Percentiles rank a stretch among this genome's conserved stretches.
Evolutionary conservation across 495 filamentous ascomycete species (phyloP).

Genomic region (Penicillium paxilli): DNA sequence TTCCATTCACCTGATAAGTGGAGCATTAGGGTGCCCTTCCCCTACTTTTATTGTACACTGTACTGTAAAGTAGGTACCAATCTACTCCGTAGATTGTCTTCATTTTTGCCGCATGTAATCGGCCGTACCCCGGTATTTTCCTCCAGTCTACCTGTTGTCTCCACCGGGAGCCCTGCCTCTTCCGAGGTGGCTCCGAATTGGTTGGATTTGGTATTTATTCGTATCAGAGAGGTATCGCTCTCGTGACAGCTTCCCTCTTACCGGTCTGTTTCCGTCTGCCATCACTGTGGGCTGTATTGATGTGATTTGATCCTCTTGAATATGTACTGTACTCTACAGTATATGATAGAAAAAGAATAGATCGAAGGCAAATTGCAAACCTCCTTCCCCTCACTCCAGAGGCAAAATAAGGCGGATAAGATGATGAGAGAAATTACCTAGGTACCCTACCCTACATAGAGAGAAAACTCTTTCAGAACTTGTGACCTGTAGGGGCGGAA

Average conservation of each 20-base stretch:
- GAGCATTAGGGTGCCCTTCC: too few species aligned
- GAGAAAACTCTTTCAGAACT: constrained; percentile 1
- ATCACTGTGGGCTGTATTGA: too few species aligned
- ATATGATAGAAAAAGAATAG: background rate
- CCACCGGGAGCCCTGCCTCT: constrained; percentile 2
- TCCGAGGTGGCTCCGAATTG: constrained; percentile 28
- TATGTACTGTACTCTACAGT: background rate
- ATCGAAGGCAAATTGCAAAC: background rate
- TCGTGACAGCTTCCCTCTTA: constrained; percentile 12
- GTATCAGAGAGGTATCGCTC: background rate
- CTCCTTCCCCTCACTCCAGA: too few species aligned
- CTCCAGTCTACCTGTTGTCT: background rate
- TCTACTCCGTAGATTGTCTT: too few species aligned
- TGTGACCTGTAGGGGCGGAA: constrained; percentile 13
- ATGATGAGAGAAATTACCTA: too few species aligned
- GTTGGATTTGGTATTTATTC: background rate
- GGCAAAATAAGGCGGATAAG: background rate
- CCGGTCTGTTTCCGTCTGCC: constrained; percentile 33
- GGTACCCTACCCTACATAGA: background rate
- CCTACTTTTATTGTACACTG: too few species aligned
- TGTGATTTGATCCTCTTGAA: too few species aligned
- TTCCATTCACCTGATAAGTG: too few species aligned
- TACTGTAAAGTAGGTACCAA: too few species aligned
- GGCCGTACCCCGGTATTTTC: constrained; percentile 12
- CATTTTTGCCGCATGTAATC: constrained; percentile 15